Evolutionary conservation across 1,284 basidiomycete genomes (phyloP), one percentile per base, ranked within the genome.

Genomic region (Butyriboletus appendiculatus): DNA sequence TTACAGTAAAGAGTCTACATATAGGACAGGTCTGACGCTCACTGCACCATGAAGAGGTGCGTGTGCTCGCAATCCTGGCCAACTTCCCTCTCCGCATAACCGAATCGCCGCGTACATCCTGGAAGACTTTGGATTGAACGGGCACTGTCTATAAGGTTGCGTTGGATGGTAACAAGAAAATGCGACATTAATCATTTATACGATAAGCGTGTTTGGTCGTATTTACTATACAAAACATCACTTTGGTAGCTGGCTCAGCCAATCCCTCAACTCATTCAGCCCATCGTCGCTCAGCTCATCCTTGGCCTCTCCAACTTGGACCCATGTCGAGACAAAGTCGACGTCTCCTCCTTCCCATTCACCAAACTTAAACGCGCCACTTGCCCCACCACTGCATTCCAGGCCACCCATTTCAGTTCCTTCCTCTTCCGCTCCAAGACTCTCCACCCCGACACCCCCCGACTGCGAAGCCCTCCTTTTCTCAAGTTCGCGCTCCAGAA

Each of bases 321-420:
- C 75, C 53, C 78, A 87, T 0, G 82, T 86, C 32, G 81, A 86
- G 37, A 84, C 59, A 63, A 91, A 88, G 1, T 73, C 67, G 16
- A 91, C 73, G 28, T 90, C 84, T 9, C 90, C 89, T 3, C 88
- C 90, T 61, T 92, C 90, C 90, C 90, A 92, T 44, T 86, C 81
- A 4, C 76, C 76, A 63, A 92, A 92, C 60, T 74, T 82, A 75
- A 91, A 91, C 18, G 73, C 63, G 1, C 76, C 77, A 11, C 75
- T 78, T 16, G 59, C 59, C 39, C 72, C 65, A 18, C 78, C 78
- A 62, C 65, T 77, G 61, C 83, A 85, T 35, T 88, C 86, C 45
- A 90, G 65, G 3, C 86, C 87, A 43, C 83, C 85, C 69, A 85
- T 72, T 39, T 85, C 84, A 5, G 76, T 71, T 26, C 71, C 68